Base-by-base conservation (phyloP, 2,329 filamentous ascomycete species). In the Talaromyces sp. region DNA sequence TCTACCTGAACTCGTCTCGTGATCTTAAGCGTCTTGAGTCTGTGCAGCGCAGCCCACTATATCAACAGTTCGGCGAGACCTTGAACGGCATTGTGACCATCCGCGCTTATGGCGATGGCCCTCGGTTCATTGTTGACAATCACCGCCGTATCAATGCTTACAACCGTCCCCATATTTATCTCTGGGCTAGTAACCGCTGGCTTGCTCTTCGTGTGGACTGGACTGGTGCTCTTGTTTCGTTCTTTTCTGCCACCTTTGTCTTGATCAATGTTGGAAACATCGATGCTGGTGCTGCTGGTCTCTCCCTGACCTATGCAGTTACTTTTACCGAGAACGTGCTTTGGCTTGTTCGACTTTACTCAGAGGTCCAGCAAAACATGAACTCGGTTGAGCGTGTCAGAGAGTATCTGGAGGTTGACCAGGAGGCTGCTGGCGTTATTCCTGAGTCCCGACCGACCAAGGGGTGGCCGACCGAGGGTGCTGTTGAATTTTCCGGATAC, bases 341-440 rank as follows among this genome's bases (percentile, higher is more conserved):
- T 16, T 99, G 94, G 94, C 86, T 97, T 50, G 92, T 99, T 27
- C 87, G 94, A 42, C 81, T 97, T 13, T 99, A 99, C 71, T 88
- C 92, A 0, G 86, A 90, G 68, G 97, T 97, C 66, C 94, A 99
- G 75, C 94, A 99, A 74, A 97, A 97, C 75, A 97, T 99, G 94
- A 99, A 99, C 75, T 93, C 93, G 2, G 92, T 97, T 44, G 94
- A 99, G 75, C 90, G 94, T 67, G 88, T 99, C 68, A 95, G 96
- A 77, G 94, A 99, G 70, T 99, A 97, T 68, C 83, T 97, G 32
- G 91, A 97, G 40, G 89, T 99, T 1, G 93, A 97, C 64, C 93
- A 97, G 71, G 94, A 99, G 75, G 92, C 94, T 1, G 79, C 83
- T 0, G 81, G 89, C 1, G 79, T 96, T 36, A 83, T 96, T 36